A percentile compares a stretch with the other conserved stretches of the same genome.
phyloP scores from a whole-genome alignment of 495 filamentous ascomycete species.

The Lophium mytilinum region DNA sequence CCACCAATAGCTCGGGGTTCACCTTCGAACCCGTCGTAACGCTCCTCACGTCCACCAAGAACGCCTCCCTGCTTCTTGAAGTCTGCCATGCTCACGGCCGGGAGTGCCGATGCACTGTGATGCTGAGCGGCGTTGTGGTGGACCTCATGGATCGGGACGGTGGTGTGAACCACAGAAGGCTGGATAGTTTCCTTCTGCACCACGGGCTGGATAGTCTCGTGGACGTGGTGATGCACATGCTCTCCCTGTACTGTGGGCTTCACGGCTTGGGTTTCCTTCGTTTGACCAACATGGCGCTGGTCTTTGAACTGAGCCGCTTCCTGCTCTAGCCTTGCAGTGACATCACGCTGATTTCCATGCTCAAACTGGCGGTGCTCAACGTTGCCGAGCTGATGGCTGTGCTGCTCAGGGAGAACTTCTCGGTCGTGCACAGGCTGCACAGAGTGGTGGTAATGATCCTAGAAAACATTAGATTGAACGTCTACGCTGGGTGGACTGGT shows the following conservation, averaged over 20 bases:
- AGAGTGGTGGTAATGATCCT: conserved; percentile 38
- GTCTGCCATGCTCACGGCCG: conserved; percentile 52
- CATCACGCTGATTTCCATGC: conserved; percentile 43
- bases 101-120: conserved; percentile 49
- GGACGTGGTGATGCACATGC: conserved; percentile 55
- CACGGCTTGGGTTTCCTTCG: conserved; percentile 39
- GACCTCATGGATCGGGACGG: conserved; percentile 57
- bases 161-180: conserved; percentile 57
- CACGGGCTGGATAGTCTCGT: conserved; percentile 58
- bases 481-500: too few species aligned
- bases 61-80: conserved; percentile 51
- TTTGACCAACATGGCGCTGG: conserved; percentile 39
- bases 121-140: conserved; percentile 54
- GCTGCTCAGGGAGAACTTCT: conserved; percentile 32
- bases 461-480: too few species aligned
- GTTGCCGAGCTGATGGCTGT: conserved; percentile 37
- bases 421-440: conserved; percentile 34
- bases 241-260: conserved; percentile 48
- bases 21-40: conserved; percentile 48
- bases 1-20: conserved; percentile 44
- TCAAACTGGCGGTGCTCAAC: conserved; percentile 49
- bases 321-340: conserved; percentile 38
- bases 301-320: conserved; percentile 47
- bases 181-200: conserved; percentile 57
- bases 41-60: conserved; percentile 46